Conservation (phyloP, 2,329 filamentous ascomycete species). For the Colletotrichum theobromicola region DNA sequence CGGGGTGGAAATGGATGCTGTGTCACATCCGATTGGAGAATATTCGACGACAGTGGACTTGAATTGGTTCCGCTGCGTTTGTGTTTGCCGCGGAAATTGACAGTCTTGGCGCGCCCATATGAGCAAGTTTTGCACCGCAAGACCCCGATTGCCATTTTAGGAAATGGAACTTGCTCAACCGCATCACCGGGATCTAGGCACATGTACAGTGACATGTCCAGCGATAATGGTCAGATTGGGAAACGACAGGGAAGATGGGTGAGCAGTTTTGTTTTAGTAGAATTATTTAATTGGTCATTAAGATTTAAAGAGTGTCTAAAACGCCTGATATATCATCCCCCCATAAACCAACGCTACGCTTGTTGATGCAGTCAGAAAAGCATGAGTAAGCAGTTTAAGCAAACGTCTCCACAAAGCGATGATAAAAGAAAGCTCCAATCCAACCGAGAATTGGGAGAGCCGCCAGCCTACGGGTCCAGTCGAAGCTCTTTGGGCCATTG, state of each 20-base stretch:
- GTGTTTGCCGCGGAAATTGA: not conserved
- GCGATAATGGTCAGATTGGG: not conserved
- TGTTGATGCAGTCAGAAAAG: not conserved
- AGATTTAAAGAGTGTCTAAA: not conserved
- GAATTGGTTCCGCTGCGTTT: not conserved
- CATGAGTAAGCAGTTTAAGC: not conserved
- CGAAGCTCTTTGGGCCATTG: not conserved
- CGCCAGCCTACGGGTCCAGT: constrained; percentile 15
- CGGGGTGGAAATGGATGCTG: not conserved
- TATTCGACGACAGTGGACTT: not conserved
- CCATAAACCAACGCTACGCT: not conserved
- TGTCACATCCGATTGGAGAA: not conserved
- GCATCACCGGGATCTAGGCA: not conserved
- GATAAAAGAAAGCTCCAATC: constrained; percentile 9
- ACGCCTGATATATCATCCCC: not conserved
- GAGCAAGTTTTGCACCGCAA: not conserved
- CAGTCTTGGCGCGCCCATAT: constrained; percentile 11
- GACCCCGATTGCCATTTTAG: not conserved
- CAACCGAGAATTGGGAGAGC: constrained; percentile 5
- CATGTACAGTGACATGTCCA: not conserved
- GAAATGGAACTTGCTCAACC: constrained; percentile 13
- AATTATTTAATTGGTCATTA: not conserved
- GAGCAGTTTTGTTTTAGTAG: not conserved
- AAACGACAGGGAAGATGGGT: not conserved
- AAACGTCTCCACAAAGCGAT: constrained; percentile 7